phyloP scores from a whole-genome alignment of 2,329 filamentous ascomycete genomes.

The Colletotrichum horii region DNA sequence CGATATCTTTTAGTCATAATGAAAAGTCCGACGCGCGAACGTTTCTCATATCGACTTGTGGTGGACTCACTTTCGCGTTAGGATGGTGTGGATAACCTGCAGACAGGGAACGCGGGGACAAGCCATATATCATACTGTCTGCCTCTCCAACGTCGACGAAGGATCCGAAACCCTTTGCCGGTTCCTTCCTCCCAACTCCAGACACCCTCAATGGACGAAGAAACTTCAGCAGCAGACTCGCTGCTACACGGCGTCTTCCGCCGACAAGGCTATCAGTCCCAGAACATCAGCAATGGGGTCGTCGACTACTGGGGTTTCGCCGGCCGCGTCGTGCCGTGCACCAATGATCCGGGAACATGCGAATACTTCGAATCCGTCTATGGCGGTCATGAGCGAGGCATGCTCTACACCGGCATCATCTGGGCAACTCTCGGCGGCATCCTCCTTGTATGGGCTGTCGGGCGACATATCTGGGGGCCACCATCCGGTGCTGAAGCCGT shows the following conservation, averaged over 20 bases:
- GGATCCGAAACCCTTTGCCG: neutral
- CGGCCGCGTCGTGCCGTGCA: constrained; percentile 50
- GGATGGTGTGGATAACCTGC: neutral
- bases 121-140: rapidly evolving
- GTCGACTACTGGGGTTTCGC: constrained; percentile 53
- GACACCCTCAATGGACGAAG: neutral
- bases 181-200: neutral
- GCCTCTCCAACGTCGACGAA: neutral
- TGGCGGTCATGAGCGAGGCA: constrained; percentile 50
- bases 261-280: constrained; percentile 22
- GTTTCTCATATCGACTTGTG: neutral
- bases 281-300: constrained; percentile 41
- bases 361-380: constrained; percentile 59
- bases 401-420: constrained; percentile 56
- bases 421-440: constrained; percentile 52
- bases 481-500: neutral
- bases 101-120: neutral
- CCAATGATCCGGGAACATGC: constrained; percentile 51
- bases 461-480: constrained; percentile 22
- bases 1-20: neutral
- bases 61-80: neutral
- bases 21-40: neutral
- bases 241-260: neutral
- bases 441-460: constrained; percentile 47
- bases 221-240: neutral